These are phyloP conservation scores for Globisporangium nodosum DNA, from an alignment of 352 stramenopile genomes.

Conservation along the genomic window DNA sequence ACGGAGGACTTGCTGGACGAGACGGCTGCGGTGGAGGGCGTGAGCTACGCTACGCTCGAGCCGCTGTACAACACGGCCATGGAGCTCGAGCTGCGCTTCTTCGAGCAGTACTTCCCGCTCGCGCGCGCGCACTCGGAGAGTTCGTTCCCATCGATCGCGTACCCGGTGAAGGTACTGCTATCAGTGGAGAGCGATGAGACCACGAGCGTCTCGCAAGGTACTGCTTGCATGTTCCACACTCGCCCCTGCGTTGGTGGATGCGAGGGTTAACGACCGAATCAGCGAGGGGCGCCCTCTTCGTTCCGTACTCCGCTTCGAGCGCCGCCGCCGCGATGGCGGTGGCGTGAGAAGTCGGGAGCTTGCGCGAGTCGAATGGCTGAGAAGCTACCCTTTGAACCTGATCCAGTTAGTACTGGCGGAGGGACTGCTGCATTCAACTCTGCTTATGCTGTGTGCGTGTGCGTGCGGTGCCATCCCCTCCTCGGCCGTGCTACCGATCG, in stretches of 20 bases:
- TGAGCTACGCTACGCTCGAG: constrained; percentile 20
- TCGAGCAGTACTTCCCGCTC: constrained; percentile 39
- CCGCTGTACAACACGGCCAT: constrained; percentile 45
- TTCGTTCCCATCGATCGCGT: background rate
- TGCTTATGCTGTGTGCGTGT: constrained; percentile 20
- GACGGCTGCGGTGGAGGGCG: constrained; percentile 17
- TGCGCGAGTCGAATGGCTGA: constrained; percentile 30
- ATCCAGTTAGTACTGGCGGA: constrained; percentile 63
- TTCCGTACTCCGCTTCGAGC: background rate
- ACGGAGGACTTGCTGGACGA: constrained; percentile 35
- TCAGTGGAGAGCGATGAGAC: constrained; percentile 2
- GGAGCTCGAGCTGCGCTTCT: constrained; percentile 52
- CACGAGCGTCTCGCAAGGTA: constrained; percentile 13
- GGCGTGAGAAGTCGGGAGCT: background rate
- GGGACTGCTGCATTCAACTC: constrained; percentile 36
- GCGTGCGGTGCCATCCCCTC: constrained; percentile 8
- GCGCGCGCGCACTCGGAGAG: constrained; percentile 10
- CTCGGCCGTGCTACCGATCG: background rate
- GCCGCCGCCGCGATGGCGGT: no score
- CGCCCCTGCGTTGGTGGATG: background rate
- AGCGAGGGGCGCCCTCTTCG: constrained; percentile 49
- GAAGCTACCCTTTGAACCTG: constrained; percentile 60
- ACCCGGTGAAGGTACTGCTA: constrained; percentile 14
- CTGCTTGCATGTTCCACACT: constrained; percentile 4
- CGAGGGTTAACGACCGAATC: constrained; percentile 25